Percentiles rank a stretch among this genome's conserved stretches.
phyloP scores from a whole-genome alignment of 306 rosid genomes.

The Medicago arabica region DNA sequence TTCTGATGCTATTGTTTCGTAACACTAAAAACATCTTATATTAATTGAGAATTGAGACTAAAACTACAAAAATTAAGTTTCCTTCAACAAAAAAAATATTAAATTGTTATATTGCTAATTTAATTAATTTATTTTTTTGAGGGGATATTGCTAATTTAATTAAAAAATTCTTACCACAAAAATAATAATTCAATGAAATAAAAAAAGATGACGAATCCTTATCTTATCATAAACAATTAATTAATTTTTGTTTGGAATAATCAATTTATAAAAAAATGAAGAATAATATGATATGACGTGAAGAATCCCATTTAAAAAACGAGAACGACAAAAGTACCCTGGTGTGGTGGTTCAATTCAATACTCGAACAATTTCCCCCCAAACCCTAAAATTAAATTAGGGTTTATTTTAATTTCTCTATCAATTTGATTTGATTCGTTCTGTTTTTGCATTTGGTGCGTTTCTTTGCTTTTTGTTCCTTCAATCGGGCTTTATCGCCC shows the following conservation, averaged over 20 bases:
- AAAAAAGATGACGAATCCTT: background rate
- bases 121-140: too few species aligned
- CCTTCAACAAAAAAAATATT: too few species aligned
- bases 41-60: too few species aligned
- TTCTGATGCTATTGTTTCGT: too few species aligned
- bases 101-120: too few species aligned
- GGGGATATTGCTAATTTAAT: too few species aligned
- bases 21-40: too few species aligned
- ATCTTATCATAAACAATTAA: background rate
- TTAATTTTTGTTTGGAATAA: background rate
- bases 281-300: background rate
- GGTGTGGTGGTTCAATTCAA: background rate
- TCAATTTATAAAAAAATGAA: background rate
- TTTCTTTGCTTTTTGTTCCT: constrained; percentile 33
- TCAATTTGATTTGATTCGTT: constrained; percentile 22
- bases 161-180: too few species aligned
- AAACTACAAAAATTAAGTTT: too few species aligned
- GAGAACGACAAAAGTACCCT: constrained; percentile 46
- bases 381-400: constrained; percentile 51
- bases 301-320: background rate
- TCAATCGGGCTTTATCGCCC: constrained; percentile 80
- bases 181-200: background rate
- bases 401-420: constrained; percentile 47
- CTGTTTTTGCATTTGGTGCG: background rate
- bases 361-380: constrained; percentile 4